A percentile compares a stretch with the other conserved stretches of the same genome.
phyloP scores from a whole-genome alignment of 2,329 filamentous ascomycete genomes.

The Onygena corvina region DNA sequence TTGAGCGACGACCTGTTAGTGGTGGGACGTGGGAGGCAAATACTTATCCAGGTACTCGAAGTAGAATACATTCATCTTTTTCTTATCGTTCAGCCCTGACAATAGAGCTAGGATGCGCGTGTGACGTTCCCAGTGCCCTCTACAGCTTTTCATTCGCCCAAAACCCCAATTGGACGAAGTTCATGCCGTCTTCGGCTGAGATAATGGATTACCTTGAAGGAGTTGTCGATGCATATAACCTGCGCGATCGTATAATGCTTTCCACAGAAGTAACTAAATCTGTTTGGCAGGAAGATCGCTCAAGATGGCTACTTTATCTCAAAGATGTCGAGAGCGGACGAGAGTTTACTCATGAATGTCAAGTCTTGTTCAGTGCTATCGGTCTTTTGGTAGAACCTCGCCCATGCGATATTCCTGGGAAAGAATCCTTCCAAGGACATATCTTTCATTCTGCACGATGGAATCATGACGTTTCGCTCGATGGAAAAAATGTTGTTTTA shows the following conservation, averaged over 20 bases:
- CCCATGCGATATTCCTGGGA: constrained; percentile 29
- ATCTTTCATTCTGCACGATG: constrained; percentile 23
- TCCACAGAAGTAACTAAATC: constrained; percentile 41
- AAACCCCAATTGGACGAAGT: constrained; percentile 40
- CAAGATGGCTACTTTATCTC: constrained; percentile 35
- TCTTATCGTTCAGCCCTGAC: neutral
- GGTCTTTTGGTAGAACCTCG: constrained; percentile 43
- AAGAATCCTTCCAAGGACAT: constrained; percentile 16
- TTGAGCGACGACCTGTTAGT: constrained; percentile 43
- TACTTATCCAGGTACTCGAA: constrained; percentile 40
- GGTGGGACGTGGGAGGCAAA: constrained; percentile 55
- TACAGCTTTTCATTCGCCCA: constrained; percentile 46
- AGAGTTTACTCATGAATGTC: constrained; percentile 31
- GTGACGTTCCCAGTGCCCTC: constrained; percentile 42
- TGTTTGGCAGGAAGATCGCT: constrained; percentile 40
- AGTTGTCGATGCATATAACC: constrained; percentile 38
- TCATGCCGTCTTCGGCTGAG: constrained; percentile 39
- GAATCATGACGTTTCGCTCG: constrained; percentile 17
- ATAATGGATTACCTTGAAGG: constrained; percentile 41
- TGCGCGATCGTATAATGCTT: constrained; percentile 43
- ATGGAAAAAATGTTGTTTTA: constrained; percentile 22
- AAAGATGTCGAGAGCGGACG: constrained; percentile 18
- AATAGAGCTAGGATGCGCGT: constrained; percentile 37
- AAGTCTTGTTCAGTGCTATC: constrained; percentile 41
- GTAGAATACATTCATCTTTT: neutral